Evolutionary conservation across 371 early-diverging fungal species (phyloP).

Genomic region (Saksenaea oblongispora): DNA sequence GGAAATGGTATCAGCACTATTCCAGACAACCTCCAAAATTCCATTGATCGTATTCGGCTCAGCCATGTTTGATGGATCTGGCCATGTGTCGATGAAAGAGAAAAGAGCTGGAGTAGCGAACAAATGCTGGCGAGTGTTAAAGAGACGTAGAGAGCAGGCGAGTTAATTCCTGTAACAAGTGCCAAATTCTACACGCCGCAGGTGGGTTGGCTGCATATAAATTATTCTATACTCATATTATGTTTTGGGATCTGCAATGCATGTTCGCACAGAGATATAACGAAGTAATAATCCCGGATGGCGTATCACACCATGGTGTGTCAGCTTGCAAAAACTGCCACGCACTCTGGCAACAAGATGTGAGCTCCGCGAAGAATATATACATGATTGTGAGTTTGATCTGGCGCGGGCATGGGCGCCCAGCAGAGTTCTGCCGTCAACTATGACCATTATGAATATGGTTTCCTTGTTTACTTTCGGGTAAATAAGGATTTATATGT

Average conservation of each 20-base stretch:
- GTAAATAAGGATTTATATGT: neutral
- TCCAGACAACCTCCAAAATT: no score
- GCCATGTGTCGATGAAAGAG: no score
- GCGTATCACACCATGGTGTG: neutral
- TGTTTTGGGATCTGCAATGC: neutral
- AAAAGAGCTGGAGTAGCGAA: no score
- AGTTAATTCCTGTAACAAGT: neutral
- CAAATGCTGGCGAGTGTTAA: no score
- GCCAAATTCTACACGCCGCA: neutral
- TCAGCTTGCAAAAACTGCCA: neutral
- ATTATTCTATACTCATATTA: neutral
- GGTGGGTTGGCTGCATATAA: neutral
- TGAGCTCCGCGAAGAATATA: no score
- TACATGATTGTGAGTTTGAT: no score
- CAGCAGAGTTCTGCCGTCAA: no score
- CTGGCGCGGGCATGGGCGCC: no score
- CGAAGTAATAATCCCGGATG: neutral
- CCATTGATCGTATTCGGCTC: no score
- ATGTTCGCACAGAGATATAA: neutral
- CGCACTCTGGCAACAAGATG: neutral
- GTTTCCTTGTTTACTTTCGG: neutral
- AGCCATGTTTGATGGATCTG: no score
- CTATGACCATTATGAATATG: neutral
- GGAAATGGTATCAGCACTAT: no score
- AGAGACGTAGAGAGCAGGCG: neutral